Evolutionary conservation across 345 rosid genomes (phyloP).

Genomic region (Psidium friedrichsthalianum): DNA sequence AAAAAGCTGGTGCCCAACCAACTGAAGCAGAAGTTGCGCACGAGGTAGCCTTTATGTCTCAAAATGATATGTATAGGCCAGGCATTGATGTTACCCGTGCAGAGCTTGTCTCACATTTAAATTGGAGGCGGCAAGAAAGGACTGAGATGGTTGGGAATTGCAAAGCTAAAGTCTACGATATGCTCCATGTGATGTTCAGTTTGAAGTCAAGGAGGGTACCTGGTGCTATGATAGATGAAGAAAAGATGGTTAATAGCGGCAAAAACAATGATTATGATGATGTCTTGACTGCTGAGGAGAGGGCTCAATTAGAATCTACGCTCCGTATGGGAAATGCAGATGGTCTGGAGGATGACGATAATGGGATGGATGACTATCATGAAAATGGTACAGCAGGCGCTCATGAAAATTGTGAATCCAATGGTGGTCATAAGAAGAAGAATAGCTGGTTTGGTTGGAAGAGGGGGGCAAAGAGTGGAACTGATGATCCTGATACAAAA

Average conservation of each 20-base stretch:
- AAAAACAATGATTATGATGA: conserved; percentile 69
- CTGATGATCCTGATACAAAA: conserved; percentile 54
- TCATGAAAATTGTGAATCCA: conserved; percentile 46
- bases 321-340: conserved; percentile 57
- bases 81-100: conserved; percentile 99
- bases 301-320: conserved; percentile 70
- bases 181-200: conserved; percentile 94
- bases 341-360: conserved; percentile 69
- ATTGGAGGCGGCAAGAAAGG: conserved; percentile 98
- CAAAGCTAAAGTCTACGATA: conserved; percentile 95
- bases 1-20: conserved; percentile 90
- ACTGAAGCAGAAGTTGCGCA: conserved; percentile 89
- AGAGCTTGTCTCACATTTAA: conserved; percentile 76
- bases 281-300: conserved; percentile 85
- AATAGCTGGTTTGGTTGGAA: conserved; percentile 97
- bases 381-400: conserved; percentile 55
- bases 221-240: conserved; percentile 97
- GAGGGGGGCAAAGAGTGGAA: conserved; percentile 48
- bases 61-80: conserved; percentile 96
- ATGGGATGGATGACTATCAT: conserved; percentile 32
- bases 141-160: conserved; percentile 87
- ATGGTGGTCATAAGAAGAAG: conserved; percentile 62
- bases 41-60: conserved; percentile 89
- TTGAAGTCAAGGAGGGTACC: conserved; percentile 95
- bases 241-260: conserved; percentile 40